Evolutionary conservation across 202 grass and related monocot genomes (phyloP), one percentile per base, ranked within the genome.

Genomic region (Zoysia matrella): DNA sequence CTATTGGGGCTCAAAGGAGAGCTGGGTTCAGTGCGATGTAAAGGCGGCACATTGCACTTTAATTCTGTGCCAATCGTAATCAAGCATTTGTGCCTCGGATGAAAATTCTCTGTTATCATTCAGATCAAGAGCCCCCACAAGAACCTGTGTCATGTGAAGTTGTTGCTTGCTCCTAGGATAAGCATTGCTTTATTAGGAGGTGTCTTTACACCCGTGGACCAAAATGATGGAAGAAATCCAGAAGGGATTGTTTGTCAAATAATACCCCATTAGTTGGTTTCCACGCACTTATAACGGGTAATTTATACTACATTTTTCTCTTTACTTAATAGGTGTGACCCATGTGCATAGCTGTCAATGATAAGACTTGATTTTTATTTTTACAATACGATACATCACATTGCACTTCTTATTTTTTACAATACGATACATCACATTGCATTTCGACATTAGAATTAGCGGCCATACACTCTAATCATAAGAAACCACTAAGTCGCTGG

Each of bases 81-180:
- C 36, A 52, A 85, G 86, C 78, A 82, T 54, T 60, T 86, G 77
- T 78, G 79, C 68, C 48, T 83, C 60, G 13, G 75, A 62, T 83
- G 74, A 76, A 92, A 92, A 68, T 83, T 76, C 88, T 63, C 60
- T 22, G 15, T 47, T 39, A 80, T 86, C 78, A 85, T 84, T 86
- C 65, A 42, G 63, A 92, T 71, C 86, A 80, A 84, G 70, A 70
- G 74, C 56, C 60, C 90, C 90, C 87, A 89, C 22, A 30, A 30
- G 22, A 30, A 30, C 22, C 22, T 30, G 22, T 30, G 22, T 30
- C 22, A 30, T 30, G 22, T 91, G 90, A 89, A 88, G 86, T 71
- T 85, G 84, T 65, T 87, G 85, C 89, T 79, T 92, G 72, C 76
- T 85, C 86, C 75, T 77, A 41, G 86, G 72, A 76, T 84, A 86